Evolutionary conservation across 371 early-diverging fungal genomes (phyloP).

Genomic region (Syncephalastrum sp.): DNA sequence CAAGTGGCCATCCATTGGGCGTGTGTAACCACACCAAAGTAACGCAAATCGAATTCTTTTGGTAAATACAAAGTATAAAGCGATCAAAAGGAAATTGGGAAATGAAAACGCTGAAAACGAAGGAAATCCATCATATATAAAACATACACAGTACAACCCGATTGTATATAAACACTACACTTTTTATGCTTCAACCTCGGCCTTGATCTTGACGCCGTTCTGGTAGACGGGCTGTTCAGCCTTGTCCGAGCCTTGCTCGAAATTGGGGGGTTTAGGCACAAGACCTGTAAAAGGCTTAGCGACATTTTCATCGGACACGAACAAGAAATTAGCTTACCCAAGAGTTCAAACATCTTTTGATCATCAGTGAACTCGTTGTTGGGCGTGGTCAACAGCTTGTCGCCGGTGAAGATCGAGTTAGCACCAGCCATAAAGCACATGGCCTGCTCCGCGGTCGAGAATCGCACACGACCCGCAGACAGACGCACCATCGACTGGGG

Average conservation of each 20-base stretch:
- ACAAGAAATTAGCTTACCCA: conserved; percentile 47
- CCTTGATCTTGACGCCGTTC: conserved; percentile 24
- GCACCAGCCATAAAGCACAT: conserved; percentile 86
- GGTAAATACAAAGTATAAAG: conserved; percentile 2
- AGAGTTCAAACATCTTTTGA: conserved; percentile 73
- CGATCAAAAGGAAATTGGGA: conserved; percentile 2
- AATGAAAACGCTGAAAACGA: conserved; percentile 7
- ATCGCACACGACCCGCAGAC: conserved; percentile 82
- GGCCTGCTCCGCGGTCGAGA: conserved; percentile 75
- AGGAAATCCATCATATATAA: neutral
- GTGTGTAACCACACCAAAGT: conserved; percentile 1
- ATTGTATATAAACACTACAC: neutral
- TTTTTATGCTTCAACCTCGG: conserved; percentile 16
- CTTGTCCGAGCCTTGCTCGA: conserved; percentile 56
- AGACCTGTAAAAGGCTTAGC: conserved; percentile 39
- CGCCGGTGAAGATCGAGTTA: conserved; percentile 88
- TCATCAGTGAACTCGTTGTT: conserved; percentile 78
- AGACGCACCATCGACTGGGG: conserved; percentile 84
- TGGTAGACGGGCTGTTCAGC: conserved; percentile 20
- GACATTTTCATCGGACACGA: conserved; percentile 1
- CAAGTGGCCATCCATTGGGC: too few species aligned
- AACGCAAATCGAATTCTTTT: conserved; percentile 3
- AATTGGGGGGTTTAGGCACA: conserved; percentile 70
- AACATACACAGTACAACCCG: too few species aligned
- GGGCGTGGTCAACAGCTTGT: conserved; percentile 83